These are phyloP conservation scores for Chaetomium olivaceum DNA, from an alignment of 2,329 filamentous ascomycete genomes.

Conservation along the genomic window DNA sequence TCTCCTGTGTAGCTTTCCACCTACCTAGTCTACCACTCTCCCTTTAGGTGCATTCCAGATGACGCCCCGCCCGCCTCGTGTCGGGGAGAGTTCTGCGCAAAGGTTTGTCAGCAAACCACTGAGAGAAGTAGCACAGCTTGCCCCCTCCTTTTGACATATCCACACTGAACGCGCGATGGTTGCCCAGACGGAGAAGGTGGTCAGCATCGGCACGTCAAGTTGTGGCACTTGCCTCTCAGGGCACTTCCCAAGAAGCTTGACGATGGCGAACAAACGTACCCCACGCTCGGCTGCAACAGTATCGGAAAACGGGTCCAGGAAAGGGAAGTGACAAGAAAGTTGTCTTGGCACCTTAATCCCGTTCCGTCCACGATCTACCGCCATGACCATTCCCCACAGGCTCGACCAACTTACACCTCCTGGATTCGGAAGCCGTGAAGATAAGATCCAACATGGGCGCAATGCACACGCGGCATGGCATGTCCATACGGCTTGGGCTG, in stretches of 20 bases:
- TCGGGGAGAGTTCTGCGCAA: not conserved
- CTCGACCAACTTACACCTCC: slow-evolving; percentile 3
- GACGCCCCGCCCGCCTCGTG: too few species aligned
- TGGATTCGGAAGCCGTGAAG: not conserved
- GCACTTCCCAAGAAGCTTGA: not conserved
- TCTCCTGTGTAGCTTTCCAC: too few species aligned
- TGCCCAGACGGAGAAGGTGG: not conserved
- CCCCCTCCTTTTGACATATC: not conserved
- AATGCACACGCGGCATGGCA: not conserved
- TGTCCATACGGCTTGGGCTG: not conserved
- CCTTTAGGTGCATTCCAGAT: too few species aligned
- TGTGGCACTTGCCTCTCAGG: not conserved
- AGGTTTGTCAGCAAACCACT: not conserved
- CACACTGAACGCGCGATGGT: not conserved
- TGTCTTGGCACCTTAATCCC: not conserved
- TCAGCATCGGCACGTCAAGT: not conserved
- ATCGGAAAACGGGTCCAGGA: not conserved
- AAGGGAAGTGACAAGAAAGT: slow-evolving; percentile 9
- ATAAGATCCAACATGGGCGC: not conserved
- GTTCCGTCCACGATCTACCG: not conserved
- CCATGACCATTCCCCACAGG: not conserved
- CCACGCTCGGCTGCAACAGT: not conserved
- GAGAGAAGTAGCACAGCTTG: not conserved
- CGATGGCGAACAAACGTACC: not conserved
- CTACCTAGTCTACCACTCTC: too few species aligned